Conservation (phyloP, 2,329 filamentous ascomycete species). For the Zelopaecilomyces penicillatus region DNA sequence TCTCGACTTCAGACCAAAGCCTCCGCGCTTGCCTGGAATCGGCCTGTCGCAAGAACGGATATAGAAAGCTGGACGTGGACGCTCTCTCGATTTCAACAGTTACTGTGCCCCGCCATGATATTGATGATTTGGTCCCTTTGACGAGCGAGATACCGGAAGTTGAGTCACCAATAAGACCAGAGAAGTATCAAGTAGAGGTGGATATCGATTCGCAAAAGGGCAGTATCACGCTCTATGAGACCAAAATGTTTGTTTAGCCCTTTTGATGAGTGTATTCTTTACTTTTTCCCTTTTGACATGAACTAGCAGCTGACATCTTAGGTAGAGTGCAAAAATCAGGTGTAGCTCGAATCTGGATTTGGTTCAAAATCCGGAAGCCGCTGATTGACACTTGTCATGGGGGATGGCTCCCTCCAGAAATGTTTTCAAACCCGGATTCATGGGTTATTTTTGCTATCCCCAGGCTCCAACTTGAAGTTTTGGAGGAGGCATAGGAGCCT, state of each 20-base stretch:
- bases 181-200: not conserved
- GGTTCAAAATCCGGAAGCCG: conserved; percentile 18
- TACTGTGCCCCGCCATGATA: not conserved
- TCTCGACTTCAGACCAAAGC: not conserved
- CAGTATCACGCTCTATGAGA: conserved; percentile 14
- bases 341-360: conserved; percentile 12
- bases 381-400: conserved; percentile 3
- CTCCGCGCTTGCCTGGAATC: conserved; percentile 11
- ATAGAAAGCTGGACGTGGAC: conserved; percentile 16
- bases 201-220: conserved; percentile 9
- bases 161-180: too few relatives aligned
- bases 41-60: conserved; percentile 13
- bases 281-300: too few relatives aligned
- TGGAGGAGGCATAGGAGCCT: conserved; percentile 14
- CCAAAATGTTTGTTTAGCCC: conserved; percentile 8
- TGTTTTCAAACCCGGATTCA: conserved; percentile 8
- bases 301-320: not conserved
- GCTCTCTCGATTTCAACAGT: conserved; percentile 13
- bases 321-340: not conserved
- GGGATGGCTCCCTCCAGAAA: conserved; percentile 1
- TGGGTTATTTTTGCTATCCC: conserved; percentile 15
- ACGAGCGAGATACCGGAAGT: not conserved
- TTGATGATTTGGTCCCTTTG: not conserved
- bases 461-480: conserved; percentile 9
- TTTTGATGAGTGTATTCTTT: conserved; percentile 1